Conservation (phyloP, 2,329 filamentous ascomycete species). For the Ambrosiella beaveri region DNA sequence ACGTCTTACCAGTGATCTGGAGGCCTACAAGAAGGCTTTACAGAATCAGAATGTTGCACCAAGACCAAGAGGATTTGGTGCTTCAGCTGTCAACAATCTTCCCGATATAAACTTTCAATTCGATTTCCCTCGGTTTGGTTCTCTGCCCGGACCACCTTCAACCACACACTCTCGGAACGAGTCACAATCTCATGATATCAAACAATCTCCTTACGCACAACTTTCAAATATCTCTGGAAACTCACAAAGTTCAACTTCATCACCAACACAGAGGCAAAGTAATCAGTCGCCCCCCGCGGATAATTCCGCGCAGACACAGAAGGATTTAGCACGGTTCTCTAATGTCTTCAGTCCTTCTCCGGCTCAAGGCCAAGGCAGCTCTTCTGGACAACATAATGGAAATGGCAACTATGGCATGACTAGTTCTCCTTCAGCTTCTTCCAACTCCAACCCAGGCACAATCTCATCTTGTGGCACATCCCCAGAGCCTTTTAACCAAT, state of each 20-base stretch:
- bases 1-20: slow-evolving; percentile 66
- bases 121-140: slow-evolving; percentile 87
- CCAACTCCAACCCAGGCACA: slow-evolving; percentile 39
- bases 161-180: slow-evolving; percentile 6
- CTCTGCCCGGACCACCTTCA: slow-evolving; percentile 35
- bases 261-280: background rate
- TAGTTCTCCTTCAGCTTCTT: slow-evolving; percentile 47
- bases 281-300: slow-evolving; percentile 1
- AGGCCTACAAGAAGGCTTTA: slow-evolving; percentile 78
- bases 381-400: background rate
- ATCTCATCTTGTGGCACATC: slow-evolving; percentile 60
- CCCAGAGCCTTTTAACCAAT: slow-evolving; percentile 58
- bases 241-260: slow-evolving; percentile 1
- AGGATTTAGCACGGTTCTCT: slow-evolving; percentile 9
- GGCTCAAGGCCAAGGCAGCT: slow-evolving; percentile 2
- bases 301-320: background rate
- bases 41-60: slow-evolving; percentile 32
- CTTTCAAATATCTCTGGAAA: background rate
- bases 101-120: slow-evolving; percentile 78
- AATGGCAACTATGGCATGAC: slow-evolving; percentile 29
- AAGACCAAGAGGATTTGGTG: slow-evolving; percentile 23
- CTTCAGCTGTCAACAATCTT: slow-evolving; percentile 37
- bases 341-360: slow-evolving; percentile 5
- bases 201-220: background rate
- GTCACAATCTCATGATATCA: slow-evolving; percentile 11